Evolutionary conservation across 495 filamentous ascomycete species (phyloP).

Genomic region (Tuber indicum): DNA sequence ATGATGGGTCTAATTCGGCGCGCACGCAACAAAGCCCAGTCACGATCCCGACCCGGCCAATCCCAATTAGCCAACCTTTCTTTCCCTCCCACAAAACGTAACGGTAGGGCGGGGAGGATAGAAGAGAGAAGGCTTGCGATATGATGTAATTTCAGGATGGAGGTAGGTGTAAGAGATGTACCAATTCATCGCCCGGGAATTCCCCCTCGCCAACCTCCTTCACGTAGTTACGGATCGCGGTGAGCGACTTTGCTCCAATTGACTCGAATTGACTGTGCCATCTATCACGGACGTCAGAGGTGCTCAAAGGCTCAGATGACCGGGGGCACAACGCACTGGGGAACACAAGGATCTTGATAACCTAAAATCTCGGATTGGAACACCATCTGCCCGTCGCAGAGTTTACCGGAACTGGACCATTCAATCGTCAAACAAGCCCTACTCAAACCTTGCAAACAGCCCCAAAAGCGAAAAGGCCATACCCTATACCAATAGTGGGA

Average conservation of each 20-base stretch:
- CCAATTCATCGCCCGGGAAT: slow-evolving; percentile 36
- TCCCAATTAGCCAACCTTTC: slow-evolving; percentile 4
- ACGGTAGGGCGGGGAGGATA: neutral
- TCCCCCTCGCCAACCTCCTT: slow-evolving; percentile 32
- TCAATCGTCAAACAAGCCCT: neutral
- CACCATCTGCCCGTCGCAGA: slow-evolving; percentile 65
- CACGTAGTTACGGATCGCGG: slow-evolving; percentile 35
- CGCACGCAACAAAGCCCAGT: neutral
- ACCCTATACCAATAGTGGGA: slow-evolving; percentile 92
- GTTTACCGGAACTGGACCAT: slow-evolving; percentile 52
- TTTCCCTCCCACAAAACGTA: slow-evolving; percentile 4
- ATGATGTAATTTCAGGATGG: slow-evolving; percentile 12
- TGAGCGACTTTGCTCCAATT: slow-evolving; percentile 32
- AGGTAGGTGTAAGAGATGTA: slow-evolving; percentile 37
- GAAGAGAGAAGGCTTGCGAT: neutral
- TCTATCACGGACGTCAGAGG: neutral
- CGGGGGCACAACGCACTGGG: slow-evolving; percentile 9
- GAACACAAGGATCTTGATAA: slow-evolving; percentile 44
- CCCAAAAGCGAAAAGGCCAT: neutral
- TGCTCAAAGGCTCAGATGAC: neutral
- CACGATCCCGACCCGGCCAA: neutral
- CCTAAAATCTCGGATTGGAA: slow-evolving; percentile 71
- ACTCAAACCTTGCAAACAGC: neutral
- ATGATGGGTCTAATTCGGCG: neutral
- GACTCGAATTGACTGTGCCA: slow-evolving; percentile 37